These are phyloP conservation scores for Epichloe bromicola DNA, from an alignment of 2,329 filamentous ascomycete genomes.

Conservation along the genomic window DNA sequence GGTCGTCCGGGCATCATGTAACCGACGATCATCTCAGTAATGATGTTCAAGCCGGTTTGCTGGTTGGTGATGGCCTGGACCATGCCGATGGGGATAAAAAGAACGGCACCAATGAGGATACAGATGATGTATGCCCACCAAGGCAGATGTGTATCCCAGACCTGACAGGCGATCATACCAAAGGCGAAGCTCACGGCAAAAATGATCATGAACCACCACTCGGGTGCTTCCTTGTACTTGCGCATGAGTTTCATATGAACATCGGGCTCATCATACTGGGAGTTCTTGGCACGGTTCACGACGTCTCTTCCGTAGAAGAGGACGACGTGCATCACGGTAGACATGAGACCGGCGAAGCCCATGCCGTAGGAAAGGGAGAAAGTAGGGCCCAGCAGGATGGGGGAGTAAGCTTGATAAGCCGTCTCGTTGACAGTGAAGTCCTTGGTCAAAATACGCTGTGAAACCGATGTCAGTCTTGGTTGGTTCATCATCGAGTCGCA, in stretches of 20 bases:
- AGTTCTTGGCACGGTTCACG: slow-evolving; percentile 17
- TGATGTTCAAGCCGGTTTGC: slow-evolving; percentile 33
- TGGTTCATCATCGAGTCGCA: background rate
- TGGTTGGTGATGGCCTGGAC: slow-evolving; percentile 36
- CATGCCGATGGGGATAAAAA: slow-evolving; percentile 30
- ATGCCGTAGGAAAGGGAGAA: slow-evolving; percentile 44
- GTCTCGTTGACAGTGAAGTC: slow-evolving; percentile 39
- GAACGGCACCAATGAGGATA: slow-evolving; percentile 26
- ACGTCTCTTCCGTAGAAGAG: slow-evolving; percentile 42
- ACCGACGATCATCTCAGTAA: slow-evolving; percentile 35
- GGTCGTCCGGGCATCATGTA: slow-evolving; percentile 35
- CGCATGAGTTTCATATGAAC: slow-evolving; percentile 42
- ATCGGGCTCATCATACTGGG: slow-evolving; percentile 30
- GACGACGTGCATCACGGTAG: slow-evolving; percentile 37
- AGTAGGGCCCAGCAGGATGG: slow-evolving; percentile 39
- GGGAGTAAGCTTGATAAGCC: slow-evolving; percentile 47
- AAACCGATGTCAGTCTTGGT: background rate
- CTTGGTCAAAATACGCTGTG: slow-evolving; percentile 35
- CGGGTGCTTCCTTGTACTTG: slow-evolving; percentile 40
- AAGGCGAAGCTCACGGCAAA: slow-evolving; percentile 37
- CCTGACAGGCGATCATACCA: slow-evolving; percentile 23
- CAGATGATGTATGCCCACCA: slow-evolving; percentile 30
- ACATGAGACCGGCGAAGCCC: slow-evolving; percentile 41
- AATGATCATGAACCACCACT: slow-evolving; percentile 43
- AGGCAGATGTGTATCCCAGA: slow-evolving; percentile 27